Conservation (phyloP, 2,329 filamentous ascomycete genomes). For the Coniochaeta ligniaria region DNA sequence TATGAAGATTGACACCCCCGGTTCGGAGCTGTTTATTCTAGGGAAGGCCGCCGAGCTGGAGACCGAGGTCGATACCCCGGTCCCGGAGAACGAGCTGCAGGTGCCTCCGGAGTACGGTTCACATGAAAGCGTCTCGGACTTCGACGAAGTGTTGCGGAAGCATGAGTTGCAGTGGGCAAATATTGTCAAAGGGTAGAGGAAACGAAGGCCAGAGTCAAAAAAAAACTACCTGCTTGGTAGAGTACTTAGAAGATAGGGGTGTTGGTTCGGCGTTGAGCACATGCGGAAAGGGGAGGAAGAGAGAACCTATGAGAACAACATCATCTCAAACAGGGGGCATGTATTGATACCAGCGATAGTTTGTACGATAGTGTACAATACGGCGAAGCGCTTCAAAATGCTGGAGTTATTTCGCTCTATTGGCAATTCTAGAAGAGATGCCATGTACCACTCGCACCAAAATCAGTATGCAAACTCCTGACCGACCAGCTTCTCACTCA, state of each 20-base stretch:
- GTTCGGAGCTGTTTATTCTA: not conserved
- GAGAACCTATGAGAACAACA: not conserved
- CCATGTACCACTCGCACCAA: not conserved
- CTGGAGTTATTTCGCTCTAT: not conserved
- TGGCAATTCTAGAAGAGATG: not conserved
- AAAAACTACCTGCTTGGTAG: too few species aligned
- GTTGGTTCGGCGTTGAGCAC: too few species aligned
- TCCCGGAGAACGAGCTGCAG: not conserved
- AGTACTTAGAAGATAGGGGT: too few species aligned
- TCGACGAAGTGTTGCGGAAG: too few species aligned
- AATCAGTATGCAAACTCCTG: conserved; percentile 3
- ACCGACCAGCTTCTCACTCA: conserved; percentile 15
- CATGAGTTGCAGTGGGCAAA: too few species aligned
- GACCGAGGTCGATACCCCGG: not conserved
- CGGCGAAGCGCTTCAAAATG: not conserved
- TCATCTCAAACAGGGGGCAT: not conserved
- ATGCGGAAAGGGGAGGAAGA: too few species aligned
- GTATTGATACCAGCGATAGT: not conserved
- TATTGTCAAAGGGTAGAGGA: too few species aligned
- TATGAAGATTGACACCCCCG: not conserved
- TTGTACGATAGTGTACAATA: not conserved
- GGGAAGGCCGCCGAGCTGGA: not conserved
- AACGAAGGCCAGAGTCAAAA: too few species aligned
- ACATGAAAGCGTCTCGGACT: not conserved
- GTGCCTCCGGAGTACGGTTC: not conserved